Evolutionary conservation across 1,284 basidiomycete genomes (phyloP).

Genomic region (Polyporus tsugae): DNA sequence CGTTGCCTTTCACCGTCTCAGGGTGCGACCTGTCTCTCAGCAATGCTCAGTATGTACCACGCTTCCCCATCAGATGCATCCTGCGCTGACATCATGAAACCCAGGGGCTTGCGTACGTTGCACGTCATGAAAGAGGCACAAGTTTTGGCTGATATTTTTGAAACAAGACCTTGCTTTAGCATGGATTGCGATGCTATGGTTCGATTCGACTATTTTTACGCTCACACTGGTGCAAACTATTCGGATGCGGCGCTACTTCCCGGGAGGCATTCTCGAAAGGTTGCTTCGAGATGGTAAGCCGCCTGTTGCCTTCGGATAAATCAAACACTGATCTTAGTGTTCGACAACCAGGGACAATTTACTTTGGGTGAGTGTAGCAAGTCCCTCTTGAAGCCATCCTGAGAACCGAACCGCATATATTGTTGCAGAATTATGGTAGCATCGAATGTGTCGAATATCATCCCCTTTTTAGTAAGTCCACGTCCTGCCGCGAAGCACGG

Average conservation of each 20-base stretch:
- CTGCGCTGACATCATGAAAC: neutral
- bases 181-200: constrained; percentile 30
- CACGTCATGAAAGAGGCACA: neutral
- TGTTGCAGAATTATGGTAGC: constrained; percentile 32
- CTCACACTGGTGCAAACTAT: constrained; percentile 28
- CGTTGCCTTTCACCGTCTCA: constrained; percentile 20
- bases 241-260: constrained; percentile 22
- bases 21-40: constrained; percentile 25
- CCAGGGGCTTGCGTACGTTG: constrained; percentile 27
- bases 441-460: constrained; percentile 36
- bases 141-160: neutral
- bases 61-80: too few relatives aligned
- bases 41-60: constrained; percentile 21
- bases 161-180: constrained; percentile 24
- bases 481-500: neutral
- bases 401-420: neutral
- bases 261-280: constrained; percentile 26
- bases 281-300: constrained; percentile 33
- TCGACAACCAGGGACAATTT: constrained; percentile 14
- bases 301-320: too few relatives aligned
- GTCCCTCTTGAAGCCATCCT: neutral
- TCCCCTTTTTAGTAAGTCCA: constrained; percentile 35
- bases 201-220: constrained; percentile 31
- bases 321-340: neutral
- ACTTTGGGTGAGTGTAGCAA: constrained; percentile 12